Percentiles rank a stretch among this genome's conserved stretches.
These are phyloP conservation scores for Penicillium bovifimosum DNA, from an alignment of 495 filamentous ascomycete genomes.

Conservation along the genomic window DNA sequence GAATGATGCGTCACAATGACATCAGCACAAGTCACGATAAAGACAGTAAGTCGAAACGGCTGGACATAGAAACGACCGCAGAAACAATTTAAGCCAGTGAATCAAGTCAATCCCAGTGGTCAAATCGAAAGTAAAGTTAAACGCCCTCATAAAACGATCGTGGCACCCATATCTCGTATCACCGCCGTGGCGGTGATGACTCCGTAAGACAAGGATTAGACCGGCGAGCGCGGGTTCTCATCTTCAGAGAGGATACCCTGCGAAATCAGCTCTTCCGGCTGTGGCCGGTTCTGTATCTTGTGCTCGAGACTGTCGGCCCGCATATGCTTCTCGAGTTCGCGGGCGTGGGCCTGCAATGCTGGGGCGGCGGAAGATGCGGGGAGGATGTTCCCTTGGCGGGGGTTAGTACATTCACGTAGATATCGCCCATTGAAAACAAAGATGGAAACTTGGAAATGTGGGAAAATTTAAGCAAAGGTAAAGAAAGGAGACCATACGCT, in stretches of 20 bases:
- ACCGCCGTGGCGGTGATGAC: background rate
- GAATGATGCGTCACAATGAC: conserved; percentile 21
- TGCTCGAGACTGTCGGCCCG: conserved; percentile 76
- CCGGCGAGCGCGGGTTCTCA: conserved; percentile 36
- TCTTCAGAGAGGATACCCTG: conserved; percentile 70
- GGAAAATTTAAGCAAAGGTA: background rate
- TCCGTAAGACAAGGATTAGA: background rate
- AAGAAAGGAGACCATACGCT: conserved; percentile 50
- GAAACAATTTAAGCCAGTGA: background rate
- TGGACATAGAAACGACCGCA: background rate
- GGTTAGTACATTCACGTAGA: no score
- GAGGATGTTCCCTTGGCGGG: conserved; percentile 67
- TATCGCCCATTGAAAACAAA: no score
- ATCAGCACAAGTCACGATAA: conserved; percentile 19
- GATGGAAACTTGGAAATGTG: background rate
- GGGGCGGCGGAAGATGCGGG: conserved; percentile 63
- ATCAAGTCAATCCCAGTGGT: background rate
- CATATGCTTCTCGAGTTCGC: conserved; percentile 80
- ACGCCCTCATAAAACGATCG: conserved; percentile 5
- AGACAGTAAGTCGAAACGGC: background rate
- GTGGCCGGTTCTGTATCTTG: conserved; percentile 68
- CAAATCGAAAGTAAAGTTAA: conserved; percentile 2
- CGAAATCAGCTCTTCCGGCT: conserved; percentile 67
- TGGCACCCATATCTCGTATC: conserved; percentile 3
- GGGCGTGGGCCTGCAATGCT: conserved; percentile 67